Evolutionary conservation across 2,329 filamentous ascomycete genomes (phyloP), one percentile per base, ranked within the genome.

Genomic region (Fusarium buxicola): DNA sequence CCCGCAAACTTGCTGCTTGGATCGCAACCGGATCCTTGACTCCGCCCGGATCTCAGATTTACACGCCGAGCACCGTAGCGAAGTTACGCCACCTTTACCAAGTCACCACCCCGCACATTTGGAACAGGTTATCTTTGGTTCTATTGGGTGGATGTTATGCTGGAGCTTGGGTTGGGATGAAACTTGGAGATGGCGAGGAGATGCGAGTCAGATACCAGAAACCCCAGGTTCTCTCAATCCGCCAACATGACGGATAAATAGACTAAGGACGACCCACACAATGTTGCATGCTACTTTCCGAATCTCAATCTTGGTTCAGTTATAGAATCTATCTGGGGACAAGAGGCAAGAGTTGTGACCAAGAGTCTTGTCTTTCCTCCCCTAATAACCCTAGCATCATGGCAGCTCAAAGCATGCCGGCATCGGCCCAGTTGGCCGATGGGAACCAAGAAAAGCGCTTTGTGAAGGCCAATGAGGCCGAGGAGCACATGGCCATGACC

Each of bases 401-500:
- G 60, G 25, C 60, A 9, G 7, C 58, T 8, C 34, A 46, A 13
- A 24, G 27, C n/a, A 18, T 15, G 11, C 16, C 25, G 16, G 13
- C 39, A 7, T 1, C 21, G 1, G 30, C 31, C 8, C 35, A 35
- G 10, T 11, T 18, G 30, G 35, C 40, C 12, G 10, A 51, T 9
- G 25, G 5, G 8, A 55, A 46, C 13, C 7, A 18, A 12, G 50
- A 30, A 4, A 52, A 40, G 7, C 36, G 1, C 31, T 36, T 24
- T n/a, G 15, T n/a, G 30, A 56, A 60, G 12, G 27, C 25, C 7
- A 31, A 45, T 2, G 51, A 61, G 31, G 27, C 35, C 15, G 66
- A 69, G 15, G 58, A 65, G 30, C 55, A 47, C 15, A 59, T 63
- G 11, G 63, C 49, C 1, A 61, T 60, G 28, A 49, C 36, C 15